A percentile compares a stretch with the other conserved stretches of the same genome.
These are phyloP conservation scores for Claviceps quebecensis DNA, from an alignment of 2,329 filamentous ascomycete species.

Conservation along the genomic window DNA sequence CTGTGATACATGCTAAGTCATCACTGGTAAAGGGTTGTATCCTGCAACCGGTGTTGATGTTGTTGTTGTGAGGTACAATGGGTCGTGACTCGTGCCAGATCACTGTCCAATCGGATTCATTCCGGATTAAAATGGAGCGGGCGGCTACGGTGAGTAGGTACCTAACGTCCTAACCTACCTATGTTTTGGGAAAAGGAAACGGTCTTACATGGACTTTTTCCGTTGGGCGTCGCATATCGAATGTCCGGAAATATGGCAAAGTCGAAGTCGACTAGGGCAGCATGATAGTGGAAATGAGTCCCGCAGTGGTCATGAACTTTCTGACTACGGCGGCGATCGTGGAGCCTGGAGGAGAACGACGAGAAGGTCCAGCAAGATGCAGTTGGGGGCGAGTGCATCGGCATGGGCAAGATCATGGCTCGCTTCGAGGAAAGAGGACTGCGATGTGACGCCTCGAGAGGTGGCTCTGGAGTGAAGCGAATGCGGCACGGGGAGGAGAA, in stretches of 20 bases:
- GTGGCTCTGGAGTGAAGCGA: slow-evolving; percentile 9
- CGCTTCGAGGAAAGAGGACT: slow-evolving; percentile 48
- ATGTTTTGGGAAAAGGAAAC: no score
- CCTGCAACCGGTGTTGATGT: no score
- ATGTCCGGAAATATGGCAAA: slow-evolving; percentile 46
- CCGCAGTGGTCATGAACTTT: slow-evolving; percentile 40
- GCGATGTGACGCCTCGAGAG: slow-evolving; percentile 29
- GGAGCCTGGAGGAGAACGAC: slow-evolving; percentile 44
- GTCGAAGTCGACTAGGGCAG: slow-evolving; percentile 51
- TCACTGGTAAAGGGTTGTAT: no score
- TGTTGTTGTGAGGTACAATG: no score
- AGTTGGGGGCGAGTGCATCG: slow-evolving; percentile 37
- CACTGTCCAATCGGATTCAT: no score
- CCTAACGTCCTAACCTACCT: no score
- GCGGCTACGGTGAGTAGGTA: no score
- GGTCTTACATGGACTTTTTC: no score
- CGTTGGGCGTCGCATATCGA: slow-evolving; percentile 28
- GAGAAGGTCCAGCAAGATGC: slow-evolving; percentile 30
- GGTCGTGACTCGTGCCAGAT: no score
- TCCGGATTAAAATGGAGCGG: no score
- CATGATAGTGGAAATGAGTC: slow-evolving; percentile 34
- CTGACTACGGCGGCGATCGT: slow-evolving; percentile 43
- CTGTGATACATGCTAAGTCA: no score
- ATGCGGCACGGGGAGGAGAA: no score
- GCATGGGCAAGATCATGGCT: slow-evolving; percentile 50